Conservation (phyloP, 805 yeast species). For the Metschnikowia santaceciliae region DNA sequence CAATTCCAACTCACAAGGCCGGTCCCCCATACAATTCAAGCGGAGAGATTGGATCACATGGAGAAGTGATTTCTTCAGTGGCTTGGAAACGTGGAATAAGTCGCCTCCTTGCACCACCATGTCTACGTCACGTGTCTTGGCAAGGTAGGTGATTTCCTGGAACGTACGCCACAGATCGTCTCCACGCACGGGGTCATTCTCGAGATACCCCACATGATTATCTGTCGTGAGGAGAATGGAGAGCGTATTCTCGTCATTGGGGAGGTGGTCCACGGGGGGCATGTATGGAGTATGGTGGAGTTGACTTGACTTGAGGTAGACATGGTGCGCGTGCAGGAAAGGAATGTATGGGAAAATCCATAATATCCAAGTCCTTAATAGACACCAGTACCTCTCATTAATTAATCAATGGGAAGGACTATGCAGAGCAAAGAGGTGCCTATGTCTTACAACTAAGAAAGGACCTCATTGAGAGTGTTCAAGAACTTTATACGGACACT, state of each 20-base stretch:
- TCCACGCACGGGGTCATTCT: slow-evolving; percentile 84
- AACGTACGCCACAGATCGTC: slow-evolving; percentile 88
- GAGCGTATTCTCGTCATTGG: slow-evolving; percentile 62
- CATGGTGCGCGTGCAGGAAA: background rate
- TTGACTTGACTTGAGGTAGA: no score
- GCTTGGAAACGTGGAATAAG: slow-evolving; percentile 85
- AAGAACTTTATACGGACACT: no score
- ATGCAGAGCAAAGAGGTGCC: no score
- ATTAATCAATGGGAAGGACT: no score
- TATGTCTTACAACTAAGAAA: no score
- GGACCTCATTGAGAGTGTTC: no score
- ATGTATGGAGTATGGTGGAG: slow-evolving; percentile 12
- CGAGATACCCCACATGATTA: slow-evolving; percentile 93
- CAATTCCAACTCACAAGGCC: slow-evolving; percentile 80
- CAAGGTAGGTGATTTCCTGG: slow-evolving; percentile 74
- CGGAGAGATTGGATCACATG: slow-evolving; percentile 75
- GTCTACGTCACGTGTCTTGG: slow-evolving; percentile 69
- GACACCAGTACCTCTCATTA: no score
- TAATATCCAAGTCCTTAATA: no score
- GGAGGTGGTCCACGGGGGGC: slow-evolving; percentile 41
- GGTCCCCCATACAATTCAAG: slow-evolving; percentile 72
- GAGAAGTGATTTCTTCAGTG: slow-evolving; percentile 79
- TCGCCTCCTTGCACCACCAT: slow-evolving; percentile 93
- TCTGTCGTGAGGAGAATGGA: slow-evolving; percentile 85
- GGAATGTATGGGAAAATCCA: background rate